Evolutionary conservation across 73 alveolate genomes (phyloP).

Genomic region (Blepharisma stoltei): DNA sequence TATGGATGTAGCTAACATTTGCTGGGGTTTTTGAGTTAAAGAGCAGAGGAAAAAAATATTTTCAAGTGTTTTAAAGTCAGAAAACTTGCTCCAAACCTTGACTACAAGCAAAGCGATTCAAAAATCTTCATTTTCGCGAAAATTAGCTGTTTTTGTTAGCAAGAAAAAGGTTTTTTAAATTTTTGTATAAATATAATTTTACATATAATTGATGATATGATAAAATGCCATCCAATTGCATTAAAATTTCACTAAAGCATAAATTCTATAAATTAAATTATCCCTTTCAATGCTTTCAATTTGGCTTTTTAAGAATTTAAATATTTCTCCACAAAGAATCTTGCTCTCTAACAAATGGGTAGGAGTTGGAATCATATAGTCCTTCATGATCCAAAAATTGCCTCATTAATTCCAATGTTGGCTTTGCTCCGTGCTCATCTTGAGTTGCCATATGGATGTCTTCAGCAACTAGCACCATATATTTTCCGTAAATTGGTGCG

Average conservation of each 20-base stretch:
- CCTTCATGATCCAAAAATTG: slow-evolving; percentile 98
- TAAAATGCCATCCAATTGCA: too few relatives aligned
- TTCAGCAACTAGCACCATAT: slow-evolving; percentile 75
- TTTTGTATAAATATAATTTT: too few relatives aligned
- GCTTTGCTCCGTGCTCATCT: slow-evolving; percentile 94
- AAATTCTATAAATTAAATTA: slow-evolving; percentile 50
- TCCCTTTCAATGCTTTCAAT: too few relatives aligned
- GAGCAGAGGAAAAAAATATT: slow-evolving; percentile 54
- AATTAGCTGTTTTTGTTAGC: too few relatives aligned
- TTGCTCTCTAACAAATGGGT: too few relatives aligned
- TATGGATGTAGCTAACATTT: slow-evolving; percentile 51
- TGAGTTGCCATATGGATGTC: slow-evolving; percentile 96
- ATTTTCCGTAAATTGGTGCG: slow-evolving; percentile 91
- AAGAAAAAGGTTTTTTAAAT: too few relatives aligned
- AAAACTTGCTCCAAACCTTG: too few relatives aligned
- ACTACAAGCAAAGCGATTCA: too few relatives aligned
- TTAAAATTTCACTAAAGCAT: too few relatives aligned
- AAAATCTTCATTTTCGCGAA: too few relatives aligned
- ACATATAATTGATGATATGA: too few relatives aligned
- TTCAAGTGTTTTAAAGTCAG: slow-evolving; percentile 60
- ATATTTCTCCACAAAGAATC: slow-evolving; percentile 32
- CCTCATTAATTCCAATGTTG: slow-evolving; percentile 95
- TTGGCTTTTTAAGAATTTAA: too few relatives aligned
- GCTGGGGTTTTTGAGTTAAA: not conserved
- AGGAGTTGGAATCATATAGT: slow-evolving; percentile 66